Evolutionary conservation across 75 land plant genomes (phyloP).

Genomic region (Picea sitchensis): DNA sequence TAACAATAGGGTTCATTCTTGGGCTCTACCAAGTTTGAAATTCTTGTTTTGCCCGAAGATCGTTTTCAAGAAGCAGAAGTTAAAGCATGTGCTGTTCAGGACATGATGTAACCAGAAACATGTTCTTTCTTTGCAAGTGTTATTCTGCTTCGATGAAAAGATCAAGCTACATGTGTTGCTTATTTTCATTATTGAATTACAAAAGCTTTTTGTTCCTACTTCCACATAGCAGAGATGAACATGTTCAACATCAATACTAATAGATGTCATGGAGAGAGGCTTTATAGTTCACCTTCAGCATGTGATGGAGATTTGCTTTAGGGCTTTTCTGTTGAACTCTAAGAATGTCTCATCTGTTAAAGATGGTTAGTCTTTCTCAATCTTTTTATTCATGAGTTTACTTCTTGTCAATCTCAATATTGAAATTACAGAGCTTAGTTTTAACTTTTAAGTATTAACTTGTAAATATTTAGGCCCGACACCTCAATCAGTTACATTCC

Average conservation of each 20-base stretch:
- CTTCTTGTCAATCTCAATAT: not conserved
- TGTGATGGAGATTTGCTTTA: not conserved
- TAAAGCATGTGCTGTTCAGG: not conserved
- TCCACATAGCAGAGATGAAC: not conserved
- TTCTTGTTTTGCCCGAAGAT: not conserved
- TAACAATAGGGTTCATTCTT: not conserved
- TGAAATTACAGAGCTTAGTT: not conserved
- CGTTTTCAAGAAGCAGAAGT: not conserved
- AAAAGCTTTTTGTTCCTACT: not conserved
- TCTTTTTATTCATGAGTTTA: not conserved
- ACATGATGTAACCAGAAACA: not conserved
- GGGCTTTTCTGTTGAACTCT: not conserved
- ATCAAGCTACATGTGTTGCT: not conserved
- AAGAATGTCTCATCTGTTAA: not conserved
- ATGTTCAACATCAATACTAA: not conserved
- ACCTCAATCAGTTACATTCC: not conserved
- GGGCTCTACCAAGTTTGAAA: not conserved
- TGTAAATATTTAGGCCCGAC: not conserved
- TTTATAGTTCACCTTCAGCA: not conserved
- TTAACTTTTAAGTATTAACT: not conserved
- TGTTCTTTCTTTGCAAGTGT: not conserved
- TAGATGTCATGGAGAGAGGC: not conserved
- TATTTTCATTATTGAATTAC: not conserved
- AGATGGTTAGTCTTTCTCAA: not conserved
- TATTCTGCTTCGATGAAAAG: not conserved